Conservation (phyloP, 495 filamentous ascomycete genomes). For the Melanomma pulvis-pyrius region DNA sequence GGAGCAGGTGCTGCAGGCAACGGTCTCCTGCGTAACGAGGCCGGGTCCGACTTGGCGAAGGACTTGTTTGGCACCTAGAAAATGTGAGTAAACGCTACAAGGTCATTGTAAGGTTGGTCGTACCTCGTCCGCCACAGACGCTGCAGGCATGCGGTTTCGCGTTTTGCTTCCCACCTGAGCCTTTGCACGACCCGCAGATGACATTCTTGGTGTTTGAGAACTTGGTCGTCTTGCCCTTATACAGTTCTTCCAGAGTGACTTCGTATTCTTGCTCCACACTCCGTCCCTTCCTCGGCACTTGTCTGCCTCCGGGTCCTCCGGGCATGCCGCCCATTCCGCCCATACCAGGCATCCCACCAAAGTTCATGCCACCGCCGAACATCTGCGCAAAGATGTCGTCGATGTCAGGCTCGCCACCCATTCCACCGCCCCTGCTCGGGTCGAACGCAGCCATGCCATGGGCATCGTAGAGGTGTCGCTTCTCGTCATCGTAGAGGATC, state of each 20-base stretch:
- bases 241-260: constrained; percentile 88
- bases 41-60: constrained; percentile 78
- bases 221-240: constrained; percentile 97
- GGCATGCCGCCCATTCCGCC: constrained; percentile 59
- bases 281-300: constrained; percentile 68
- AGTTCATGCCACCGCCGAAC: constrained; percentile 67
- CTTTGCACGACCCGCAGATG: constrained; percentile 83
- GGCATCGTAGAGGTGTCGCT: constrained; percentile 85
- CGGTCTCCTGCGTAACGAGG: constrained; percentile 73
- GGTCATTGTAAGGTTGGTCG: background rate
- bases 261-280: constrained; percentile 90
- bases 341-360: constrained; percentile 59
- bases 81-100: constrained; percentile 3
- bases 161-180: constrained; percentile 87
- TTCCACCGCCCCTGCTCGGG: constrained; percentile 60
- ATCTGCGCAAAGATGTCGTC: constrained; percentile 92
- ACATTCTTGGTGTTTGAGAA: constrained; percentile 92
- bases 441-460: constrained; percentile 97
- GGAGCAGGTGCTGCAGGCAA: constrained; percentile 75
- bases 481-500: constrained; percentile 94
- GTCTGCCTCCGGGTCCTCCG: constrained; percentile 55
- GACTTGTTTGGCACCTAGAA: constrained; percentile 64
- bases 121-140: constrained; percentile 75
- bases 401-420: constrained; percentile 71
- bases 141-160: constrained; percentile 84